Evolutionary conservation across 441 rosid genomes (phyloP), one percentile per base, ranked within the genome.

Genomic region (Melastoma candidum): DNA sequence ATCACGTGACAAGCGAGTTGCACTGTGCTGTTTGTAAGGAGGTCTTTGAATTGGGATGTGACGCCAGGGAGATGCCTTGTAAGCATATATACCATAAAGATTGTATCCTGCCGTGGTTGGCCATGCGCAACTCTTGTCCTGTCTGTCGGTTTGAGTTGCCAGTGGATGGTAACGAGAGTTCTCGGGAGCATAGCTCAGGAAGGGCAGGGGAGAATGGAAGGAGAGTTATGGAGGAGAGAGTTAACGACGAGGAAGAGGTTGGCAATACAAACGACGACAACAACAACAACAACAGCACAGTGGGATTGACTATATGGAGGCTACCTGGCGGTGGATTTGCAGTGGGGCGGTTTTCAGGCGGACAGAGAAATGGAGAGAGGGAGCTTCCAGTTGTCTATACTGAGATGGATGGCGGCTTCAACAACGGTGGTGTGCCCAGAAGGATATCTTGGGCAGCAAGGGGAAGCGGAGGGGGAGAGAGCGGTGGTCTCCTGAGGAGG

Each of bases 101-200:
- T 56, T 90, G 97, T 12, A 84, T 90, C 12, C 77, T 90, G 22
- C 96, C 96, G 0, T 90, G 98, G 98, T 82, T 90, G 3, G 79
- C 78, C 0, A 60, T 90, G 32, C 68, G 93, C 1, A 90, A 87
- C 59, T 90, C 97, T 0, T 90, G 97, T 44, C 97, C 97, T 0
- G 88, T 90, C 27, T 90, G 97, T 61, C 87, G 97, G 26, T 84
- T 83, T n/a, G 95, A 90, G 70, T 66, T 90, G 27, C 98, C 93
- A 0, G 57, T 75, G 0, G 93, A 68, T 13, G 78, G 55, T 17
- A 61, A 26, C 12, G 53, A 44, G 27, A 32, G 41, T 32, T 14
- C 46, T 11, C 48, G 46, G 25, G 65, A 61, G 24, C 24, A 44
- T 11, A 54, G 46, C 14, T 44, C 44, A 9, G 58, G 53, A 14